A percentile compares a stretch with the other conserved stretches of the same genome.
Evolutionary conservation across 2,329 filamentous ascomycete genomes (phyloP).

Genomic region (Chalaropsis ovoidea): DNA sequence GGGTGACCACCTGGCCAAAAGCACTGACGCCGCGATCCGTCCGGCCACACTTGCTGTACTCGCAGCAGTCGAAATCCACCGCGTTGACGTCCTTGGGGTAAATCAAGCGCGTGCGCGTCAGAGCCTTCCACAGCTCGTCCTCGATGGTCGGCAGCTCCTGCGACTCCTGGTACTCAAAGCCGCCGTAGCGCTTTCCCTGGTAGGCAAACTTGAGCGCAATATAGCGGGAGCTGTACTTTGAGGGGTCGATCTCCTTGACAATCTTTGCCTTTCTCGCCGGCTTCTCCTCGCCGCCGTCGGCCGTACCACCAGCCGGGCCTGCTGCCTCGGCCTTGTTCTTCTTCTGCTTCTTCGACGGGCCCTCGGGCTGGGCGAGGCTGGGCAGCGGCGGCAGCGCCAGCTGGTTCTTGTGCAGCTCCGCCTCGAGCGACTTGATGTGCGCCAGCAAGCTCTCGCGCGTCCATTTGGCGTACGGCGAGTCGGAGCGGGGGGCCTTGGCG

Average conservation of each 20-base stretch:
- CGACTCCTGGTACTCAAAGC: slow-evolving; percentile 75
- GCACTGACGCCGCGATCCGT: slow-evolving; percentile 91
- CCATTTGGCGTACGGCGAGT: slow-evolving; percentile 53
- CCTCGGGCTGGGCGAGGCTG: slow-evolving; percentile 20
- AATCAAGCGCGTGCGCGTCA: slow-evolving; percentile 73
- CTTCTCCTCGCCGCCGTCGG: slow-evolving; percentile 14
- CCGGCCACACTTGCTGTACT: slow-evolving; percentile 90
- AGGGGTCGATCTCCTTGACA: slow-evolving; percentile 55
- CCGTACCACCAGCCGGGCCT: slow-evolving; percentile 11
- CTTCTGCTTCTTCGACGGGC: slow-evolving; percentile 16
- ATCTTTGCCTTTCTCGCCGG: slow-evolving; percentile 35
- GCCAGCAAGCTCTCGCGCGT: slow-evolving; percentile 57
- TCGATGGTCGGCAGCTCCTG: slow-evolving; percentile 73
- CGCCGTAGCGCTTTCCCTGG: slow-evolving; percentile 80
- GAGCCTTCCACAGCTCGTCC: slow-evolving; percentile 84
- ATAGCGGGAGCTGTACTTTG: slow-evolving; percentile 69
- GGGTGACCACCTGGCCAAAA: slow-evolving; percentile 86
- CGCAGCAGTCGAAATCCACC: slow-evolving; percentile 71
- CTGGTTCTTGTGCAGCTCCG: slow-evolving; percentile 43
- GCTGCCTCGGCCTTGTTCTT: slow-evolving; percentile 19
- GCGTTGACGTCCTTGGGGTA: slow-evolving; percentile 53
- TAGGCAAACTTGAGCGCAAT: slow-evolving; percentile 93
- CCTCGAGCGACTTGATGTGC: slow-evolving; percentile 58
- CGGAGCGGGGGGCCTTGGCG: slow-evolving; percentile 6
- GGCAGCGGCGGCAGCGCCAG: slow-evolving; percentile 22